Evolutionary conservation across 768 basidiomycete species (phyloP).

Genomic region (Gyrodon lividus): DNA sequence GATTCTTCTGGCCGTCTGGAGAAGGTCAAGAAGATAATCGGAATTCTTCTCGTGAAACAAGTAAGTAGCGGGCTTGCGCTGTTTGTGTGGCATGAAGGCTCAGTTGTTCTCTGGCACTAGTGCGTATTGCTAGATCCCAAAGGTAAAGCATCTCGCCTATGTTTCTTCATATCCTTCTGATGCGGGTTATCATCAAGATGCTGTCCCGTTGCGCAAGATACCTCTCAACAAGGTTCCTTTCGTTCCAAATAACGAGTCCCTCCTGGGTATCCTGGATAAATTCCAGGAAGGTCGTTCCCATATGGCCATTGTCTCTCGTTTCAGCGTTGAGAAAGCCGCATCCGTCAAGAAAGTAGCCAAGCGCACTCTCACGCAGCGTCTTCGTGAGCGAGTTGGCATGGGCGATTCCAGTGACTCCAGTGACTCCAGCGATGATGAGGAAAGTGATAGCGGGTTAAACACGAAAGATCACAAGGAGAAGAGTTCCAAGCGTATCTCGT

Average conservation of each 20-base stretch:
- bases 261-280: constrained; percentile 80
- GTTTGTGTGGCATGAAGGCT: background rate
- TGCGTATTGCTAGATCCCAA: constrained; percentile 87
- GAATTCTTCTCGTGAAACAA: constrained; percentile 85
- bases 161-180: constrained; percentile 2
- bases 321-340: constrained; percentile 70
- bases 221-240: constrained; percentile 86
- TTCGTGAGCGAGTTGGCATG: constrained; percentile 73
- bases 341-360: constrained; percentile 85
- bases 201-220: constrained; percentile 77
- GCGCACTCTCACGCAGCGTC: constrained; percentile 72
- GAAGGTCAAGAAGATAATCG: constrained; percentile 79
- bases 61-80: constrained; percentile 20
- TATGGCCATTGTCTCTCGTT: constrained; percentile 86
- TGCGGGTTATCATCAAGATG: constrained; percentile 46
- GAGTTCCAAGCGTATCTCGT: constrained; percentile 26
- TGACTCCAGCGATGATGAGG: constrained; percentile 44
- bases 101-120: constrained; percentile 14
- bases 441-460: constrained; percentile 22
- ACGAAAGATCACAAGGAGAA: constrained; percentile 20
- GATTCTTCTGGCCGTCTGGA: constrained; percentile 35
- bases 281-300: constrained; percentile 91
- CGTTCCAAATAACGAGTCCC: constrained; percentile 82
- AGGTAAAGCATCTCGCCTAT: constrained; percentile 37
- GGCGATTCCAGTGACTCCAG: constrained; percentile 58